phyloP scores from a whole-genome alignment of 1,284 basidiomycete genomes.

The Jaminaea rosea region DNA sequence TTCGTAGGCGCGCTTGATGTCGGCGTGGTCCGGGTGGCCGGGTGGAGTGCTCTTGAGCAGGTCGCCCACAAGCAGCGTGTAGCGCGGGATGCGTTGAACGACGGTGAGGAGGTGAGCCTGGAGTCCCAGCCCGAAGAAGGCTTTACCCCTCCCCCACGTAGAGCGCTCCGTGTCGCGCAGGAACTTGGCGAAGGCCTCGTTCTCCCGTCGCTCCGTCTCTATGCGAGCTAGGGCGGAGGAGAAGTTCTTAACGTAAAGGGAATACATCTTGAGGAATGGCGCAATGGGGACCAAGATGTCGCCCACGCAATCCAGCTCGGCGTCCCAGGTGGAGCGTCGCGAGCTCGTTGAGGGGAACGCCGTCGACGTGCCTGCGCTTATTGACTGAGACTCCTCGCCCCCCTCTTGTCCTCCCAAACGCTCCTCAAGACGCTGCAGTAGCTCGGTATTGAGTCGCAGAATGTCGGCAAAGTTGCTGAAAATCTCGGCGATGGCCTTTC shows the following conservation, averaged over 20 bases:
- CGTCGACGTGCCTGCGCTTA: background rate
- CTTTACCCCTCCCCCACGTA: constrained; percentile 8
- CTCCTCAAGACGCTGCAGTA: constrained; percentile 57
- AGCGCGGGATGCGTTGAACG: constrained; percentile 45
- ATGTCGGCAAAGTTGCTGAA: constrained; percentile 88
- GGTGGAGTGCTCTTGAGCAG: constrained; percentile 35
- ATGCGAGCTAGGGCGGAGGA: constrained; percentile 38
- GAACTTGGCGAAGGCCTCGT: constrained; percentile 35
- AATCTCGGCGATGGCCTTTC: constrained; percentile 62
- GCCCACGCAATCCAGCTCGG: constrained; percentile 27
- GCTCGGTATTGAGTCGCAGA: constrained; percentile 74
- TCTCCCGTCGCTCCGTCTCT: constrained; percentile 31
- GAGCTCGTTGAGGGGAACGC: constrained; percentile 66
- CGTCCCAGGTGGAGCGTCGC: constrained; percentile 47
- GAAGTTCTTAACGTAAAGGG: constrained; percentile 46
- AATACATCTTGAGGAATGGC: constrained; percentile 47
- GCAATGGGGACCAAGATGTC: constrained; percentile 42
- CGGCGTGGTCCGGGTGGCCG: constrained; percentile 26
- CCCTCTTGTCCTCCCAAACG: constrained; percentile 43
- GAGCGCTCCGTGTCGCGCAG: constrained; percentile 30
- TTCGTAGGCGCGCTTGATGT: constrained; percentile 20
- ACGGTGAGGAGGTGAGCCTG: constrained; percentile 43
- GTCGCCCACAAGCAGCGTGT: constrained; percentile 38
- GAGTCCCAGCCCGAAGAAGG: constrained; percentile 33
- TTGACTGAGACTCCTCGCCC: background rate